phyloP scores from a whole-genome alignment of 192 early-diverging fungal genomes.

The Coemansia erecta region DNA sequence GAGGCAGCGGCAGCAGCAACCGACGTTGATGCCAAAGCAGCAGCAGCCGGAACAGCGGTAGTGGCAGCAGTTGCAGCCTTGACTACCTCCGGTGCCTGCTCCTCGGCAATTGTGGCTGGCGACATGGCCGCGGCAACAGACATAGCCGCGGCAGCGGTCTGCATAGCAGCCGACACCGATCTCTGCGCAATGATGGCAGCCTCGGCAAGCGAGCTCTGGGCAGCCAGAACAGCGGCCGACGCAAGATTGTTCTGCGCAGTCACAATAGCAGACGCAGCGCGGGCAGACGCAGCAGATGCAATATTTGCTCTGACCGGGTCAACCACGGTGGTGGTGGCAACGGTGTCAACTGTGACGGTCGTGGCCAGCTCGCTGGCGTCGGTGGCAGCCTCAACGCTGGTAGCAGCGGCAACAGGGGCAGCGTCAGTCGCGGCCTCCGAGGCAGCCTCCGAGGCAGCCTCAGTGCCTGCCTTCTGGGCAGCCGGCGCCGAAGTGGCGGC shows the following conservation, averaged over 20 bases:
- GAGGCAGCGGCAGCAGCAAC: background rate
- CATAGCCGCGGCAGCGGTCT: constrained; percentile 12
- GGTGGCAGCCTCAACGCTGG: constrained; percentile 1
- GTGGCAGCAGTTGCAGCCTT: constrained; percentile 4
- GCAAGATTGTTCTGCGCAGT: constrained; percentile 11
- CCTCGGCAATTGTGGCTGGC: too few species aligned
- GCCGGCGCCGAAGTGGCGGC: background rate
- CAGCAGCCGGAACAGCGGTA: background rate
- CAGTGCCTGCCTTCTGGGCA: background rate
- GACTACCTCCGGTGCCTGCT: background rate
- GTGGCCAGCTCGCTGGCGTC: background rate
- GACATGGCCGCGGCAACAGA: background rate
- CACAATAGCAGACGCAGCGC: background rate
- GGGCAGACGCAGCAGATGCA: background rate
- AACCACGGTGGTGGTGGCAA: background rate
- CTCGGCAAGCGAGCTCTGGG: constrained; percentile 13
- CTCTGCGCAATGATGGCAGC: constrained; percentile 16
- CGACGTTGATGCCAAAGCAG: too few species aligned
- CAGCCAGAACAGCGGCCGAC: constrained; percentile 6
- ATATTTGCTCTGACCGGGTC: background rate
- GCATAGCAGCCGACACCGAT: constrained; percentile 15
- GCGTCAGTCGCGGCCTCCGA: background rate
- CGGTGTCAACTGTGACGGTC: background rate
- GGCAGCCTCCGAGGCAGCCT: background rate
- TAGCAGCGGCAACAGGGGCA: background rate